Evolutionary conservation across 768 basidiomycete species (phyloP).

Genomic region (Boletus tylopilopsis): DNA sequence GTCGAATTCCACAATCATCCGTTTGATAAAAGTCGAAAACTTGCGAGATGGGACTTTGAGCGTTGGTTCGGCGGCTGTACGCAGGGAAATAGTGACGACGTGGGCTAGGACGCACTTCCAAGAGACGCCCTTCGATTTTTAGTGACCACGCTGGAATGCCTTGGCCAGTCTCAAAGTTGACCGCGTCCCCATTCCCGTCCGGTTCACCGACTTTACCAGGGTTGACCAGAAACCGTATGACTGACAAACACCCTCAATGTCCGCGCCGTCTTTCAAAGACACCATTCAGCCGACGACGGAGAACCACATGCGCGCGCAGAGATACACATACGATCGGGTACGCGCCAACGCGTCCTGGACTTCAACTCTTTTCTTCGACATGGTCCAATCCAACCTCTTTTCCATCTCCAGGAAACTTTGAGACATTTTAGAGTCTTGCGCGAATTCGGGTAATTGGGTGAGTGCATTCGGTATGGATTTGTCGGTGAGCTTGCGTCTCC

Average conservation of each 20-base stretch:
- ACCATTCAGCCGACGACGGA: slow-evolving; percentile 1
- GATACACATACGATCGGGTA: slow-evolving; percentile 53
- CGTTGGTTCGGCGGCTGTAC: slow-evolving; percentile 57
- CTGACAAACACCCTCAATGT: slow-evolving; percentile 84
- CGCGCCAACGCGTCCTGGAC: slow-evolving; percentile 84
- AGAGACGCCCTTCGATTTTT: slow-evolving; percentile 80
- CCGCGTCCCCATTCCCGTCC: slow-evolving; percentile 33
- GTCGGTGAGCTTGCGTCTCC: slow-evolving; percentile 77
- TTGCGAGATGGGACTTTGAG: slow-evolving; percentile 60
- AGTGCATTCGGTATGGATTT: slow-evolving; percentile 76
- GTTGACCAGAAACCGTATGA: slow-evolving; percentile 80
- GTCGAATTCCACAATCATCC: slow-evolving; percentile 84
- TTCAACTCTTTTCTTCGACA: slow-evolving; percentile 85
- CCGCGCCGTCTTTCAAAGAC: slow-evolving; percentile 61
- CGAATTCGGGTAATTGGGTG: slow-evolving; percentile 68
- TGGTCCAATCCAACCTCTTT: slow-evolving; percentile 91
- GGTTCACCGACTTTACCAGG: slow-evolving; percentile 69
- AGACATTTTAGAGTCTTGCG: slow-evolving; percentile 83
- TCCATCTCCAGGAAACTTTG: slow-evolving; percentile 85
- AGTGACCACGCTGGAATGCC: slow-evolving; percentile 89
- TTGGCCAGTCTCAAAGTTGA: slow-evolving; percentile 76
- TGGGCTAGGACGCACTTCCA: slow-evolving; percentile 54
- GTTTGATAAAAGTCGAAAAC: slow-evolving; percentile 82
- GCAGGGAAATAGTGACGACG: background rate
- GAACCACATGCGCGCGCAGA: background rate